phyloP scores from a whole-genome alignment of 2,329 filamentous ascomycete species.

The Aspergillus fijiensis region DNA sequence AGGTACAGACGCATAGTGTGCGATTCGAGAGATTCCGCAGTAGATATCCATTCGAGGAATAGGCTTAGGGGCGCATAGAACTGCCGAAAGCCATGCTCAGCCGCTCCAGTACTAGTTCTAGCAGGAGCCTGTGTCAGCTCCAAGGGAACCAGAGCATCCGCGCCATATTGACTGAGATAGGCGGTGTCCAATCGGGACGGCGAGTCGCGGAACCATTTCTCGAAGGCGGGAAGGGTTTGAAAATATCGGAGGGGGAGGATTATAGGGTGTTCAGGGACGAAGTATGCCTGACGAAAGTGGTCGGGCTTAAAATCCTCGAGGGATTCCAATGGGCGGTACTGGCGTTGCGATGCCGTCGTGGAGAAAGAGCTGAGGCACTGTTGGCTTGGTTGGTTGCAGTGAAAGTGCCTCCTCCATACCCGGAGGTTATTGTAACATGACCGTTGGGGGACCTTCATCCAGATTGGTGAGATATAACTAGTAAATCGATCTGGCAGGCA shows the following conservation, averaged over 20 bases:
- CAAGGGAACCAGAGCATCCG: slow-evolving; percentile 55
- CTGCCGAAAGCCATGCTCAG: slow-evolving; percentile 42
- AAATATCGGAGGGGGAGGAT: slow-evolving; percentile 51
- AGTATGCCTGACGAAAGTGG: slow-evolving; percentile 55
- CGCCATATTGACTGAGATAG: slow-evolving; percentile 48
- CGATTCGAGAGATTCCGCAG: slow-evolving; percentile 22
- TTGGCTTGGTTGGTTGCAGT: neutral
- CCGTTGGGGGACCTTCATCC: slow-evolving; percentile 33
- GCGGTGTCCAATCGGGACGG: slow-evolving; percentile 42
- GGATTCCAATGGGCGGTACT: slow-evolving; percentile 27
- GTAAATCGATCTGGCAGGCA: neutral
- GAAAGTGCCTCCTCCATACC: slow-evolving; percentile 6
- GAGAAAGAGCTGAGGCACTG: slow-evolving; percentile 4
- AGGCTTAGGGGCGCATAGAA: slow-evolving; percentile 57
- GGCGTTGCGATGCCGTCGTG: slow-evolving; percentile 1
- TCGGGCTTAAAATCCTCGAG: slow-evolving; percentile 40
- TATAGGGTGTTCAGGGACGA: slow-evolving; percentile 53
- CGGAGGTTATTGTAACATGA: slow-evolving; percentile 13
- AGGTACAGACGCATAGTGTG: slow-evolving; percentile 65
- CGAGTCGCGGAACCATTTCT: slow-evolving; percentile 59
- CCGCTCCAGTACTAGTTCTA: neutral
- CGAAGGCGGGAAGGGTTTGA: slow-evolving; percentile 51
- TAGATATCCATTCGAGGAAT: slow-evolving; percentile 57
- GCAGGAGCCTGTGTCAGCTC: slow-evolving; percentile 50
- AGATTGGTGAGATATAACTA: slow-evolving; percentile 6